phyloP scores from a whole-genome alignment of 1,284 basidiomycete species.

The Inonotus hispidus region DNA sequence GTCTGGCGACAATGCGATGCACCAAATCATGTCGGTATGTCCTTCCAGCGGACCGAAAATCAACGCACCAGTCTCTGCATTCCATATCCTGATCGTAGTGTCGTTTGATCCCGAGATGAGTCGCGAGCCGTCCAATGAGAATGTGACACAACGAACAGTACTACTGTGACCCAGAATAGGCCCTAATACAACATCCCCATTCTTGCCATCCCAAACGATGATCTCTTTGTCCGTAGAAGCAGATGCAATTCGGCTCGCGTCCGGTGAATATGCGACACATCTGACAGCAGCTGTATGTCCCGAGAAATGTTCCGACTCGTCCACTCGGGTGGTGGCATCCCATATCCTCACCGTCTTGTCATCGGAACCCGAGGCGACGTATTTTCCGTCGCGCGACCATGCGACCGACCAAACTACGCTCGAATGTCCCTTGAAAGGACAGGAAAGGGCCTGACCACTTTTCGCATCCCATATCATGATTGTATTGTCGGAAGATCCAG shows the following conservation, averaged over 20 bases:
- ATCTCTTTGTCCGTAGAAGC: constrained; percentile 19
- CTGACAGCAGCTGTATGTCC: background rate
- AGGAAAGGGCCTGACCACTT: background rate
- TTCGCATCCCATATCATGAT: constrained; percentile 21
- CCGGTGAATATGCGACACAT: background rate
- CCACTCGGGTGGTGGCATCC: background rate
- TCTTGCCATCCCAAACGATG: constrained; percentile 24
- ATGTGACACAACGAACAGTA: background rate
- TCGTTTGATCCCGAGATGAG: constrained; percentile 15
- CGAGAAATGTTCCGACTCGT: background rate
- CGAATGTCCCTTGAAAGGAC: constrained; percentile 17
- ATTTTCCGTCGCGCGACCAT: background rate
- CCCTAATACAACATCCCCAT: background rate
- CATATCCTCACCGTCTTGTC: constrained; percentile 10
- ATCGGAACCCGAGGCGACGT: constrained; percentile 4
- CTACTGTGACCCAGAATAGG: background rate
- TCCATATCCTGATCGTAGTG: background rate
- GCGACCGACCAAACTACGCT: constrained; percentile 20
- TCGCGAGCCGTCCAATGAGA: constrained; percentile 13
- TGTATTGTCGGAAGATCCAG: constrained; percentile 5
- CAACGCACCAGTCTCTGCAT: background rate
- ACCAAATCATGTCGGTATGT: constrained; percentile 19
- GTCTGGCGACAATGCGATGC: constrained; percentile 17
- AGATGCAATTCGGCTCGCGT: constrained; percentile 7
- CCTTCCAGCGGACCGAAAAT: constrained; percentile 3